phyloP scores from a whole-genome alignment of 805 yeast species.

The Candida sonorensis region DNA sequence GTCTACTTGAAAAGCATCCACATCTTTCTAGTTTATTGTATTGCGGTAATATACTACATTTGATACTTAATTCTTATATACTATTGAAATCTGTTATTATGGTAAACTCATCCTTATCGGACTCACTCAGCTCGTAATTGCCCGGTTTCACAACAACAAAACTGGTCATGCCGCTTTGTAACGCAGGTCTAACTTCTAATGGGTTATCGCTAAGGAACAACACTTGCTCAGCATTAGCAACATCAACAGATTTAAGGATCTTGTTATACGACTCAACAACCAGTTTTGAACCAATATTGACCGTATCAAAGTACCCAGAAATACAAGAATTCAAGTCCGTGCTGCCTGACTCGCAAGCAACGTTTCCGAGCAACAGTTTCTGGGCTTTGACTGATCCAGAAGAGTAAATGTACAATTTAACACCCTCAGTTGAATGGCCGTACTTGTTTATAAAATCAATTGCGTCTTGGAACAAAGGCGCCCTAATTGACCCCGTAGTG shows the following conservation, averaged over 20 bases:
- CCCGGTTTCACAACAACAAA: slow-evolving; percentile 68
- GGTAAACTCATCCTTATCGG: slow-evolving; percentile 19
- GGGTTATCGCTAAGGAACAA: slow-evolving; percentile 79
- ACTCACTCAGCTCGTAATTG: slow-evolving; percentile 44
- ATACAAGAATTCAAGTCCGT: slow-evolving; percentile 49
- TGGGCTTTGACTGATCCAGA: slow-evolving; percentile 90
- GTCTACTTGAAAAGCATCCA: too few relatives aligned
- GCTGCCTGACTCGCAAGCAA: slow-evolving; percentile 29
- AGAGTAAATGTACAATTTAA: slow-evolving; percentile 65
- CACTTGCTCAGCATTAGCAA: slow-evolving; percentile 25
- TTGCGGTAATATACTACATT: too few relatives aligned
- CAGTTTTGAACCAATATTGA: slow-evolving; percentile 70
- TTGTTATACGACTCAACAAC: slow-evolving; percentile 49
- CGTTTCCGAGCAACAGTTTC: slow-evolving; percentile 65
- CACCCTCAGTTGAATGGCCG: slow-evolving; percentile 2
- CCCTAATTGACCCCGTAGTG: slow-evolving; percentile 62
- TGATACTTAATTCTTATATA: too few relatives aligned
- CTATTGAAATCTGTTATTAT: too few relatives aligned
- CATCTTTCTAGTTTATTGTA: too few relatives aligned
- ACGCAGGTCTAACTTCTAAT: slow-evolving; percentile 71
- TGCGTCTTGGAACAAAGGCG: slow-evolving; percentile 76
- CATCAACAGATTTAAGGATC: slow-evolving; percentile 34
- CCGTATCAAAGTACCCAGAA: slow-evolving; percentile 76
- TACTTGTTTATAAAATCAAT: slow-evolving; percentile 40
- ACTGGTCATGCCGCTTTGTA: slow-evolving; percentile 52